Evolutionary conservation across 352 stramenopile species (phyloP), one percentile per base, ranked within the genome.

Genomic region (Plasmopara muralis): DNA sequence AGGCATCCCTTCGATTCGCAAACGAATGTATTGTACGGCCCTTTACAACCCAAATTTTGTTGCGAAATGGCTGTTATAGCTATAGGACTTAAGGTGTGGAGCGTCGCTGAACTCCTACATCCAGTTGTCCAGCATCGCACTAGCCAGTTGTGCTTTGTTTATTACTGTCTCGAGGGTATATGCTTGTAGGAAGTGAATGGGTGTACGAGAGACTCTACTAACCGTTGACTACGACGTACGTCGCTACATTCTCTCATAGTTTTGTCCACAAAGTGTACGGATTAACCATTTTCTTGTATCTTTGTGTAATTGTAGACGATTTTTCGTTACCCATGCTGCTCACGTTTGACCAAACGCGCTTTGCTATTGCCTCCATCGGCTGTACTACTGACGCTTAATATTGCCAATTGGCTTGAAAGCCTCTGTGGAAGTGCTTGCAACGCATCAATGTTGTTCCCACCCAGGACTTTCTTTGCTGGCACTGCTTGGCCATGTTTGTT

Each of bases 321-420:
- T 53, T 50, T 86, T n/a, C 70, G 75, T 45, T 86, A 72, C 33
- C 74, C 68, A 14, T 86, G 75, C 52, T 86, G 68, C 55, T 77
- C 72, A 4, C 47, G 52, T 9, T 28, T 62, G n/a, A 56, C 70
- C 28, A 67, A 79, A 35, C 64, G 72, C 13, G 30, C 45, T 9
- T 28, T 72, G 5, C 14, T 84, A 13, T 20, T 76, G 12, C 50
- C 61, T 20, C 68, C 72, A 12, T 43, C 77, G 9, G 10, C 28
- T 5, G 31, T 62, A 13, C 50, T 82, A 2, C 25, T 52, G 4
- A 29, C 29, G 5, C 40, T 61, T 8, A 71, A 73, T 34, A 25
- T 50, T 2, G 58, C 48, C 4, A 57, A 66, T 4, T 86, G 68
- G 65, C 43, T 56, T 14, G 50, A 69, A 3, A 59, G 35, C 7